Conservation (phyloP, 768 basidiomycete genomes). For the Xerocomus spinulosus region DNA sequence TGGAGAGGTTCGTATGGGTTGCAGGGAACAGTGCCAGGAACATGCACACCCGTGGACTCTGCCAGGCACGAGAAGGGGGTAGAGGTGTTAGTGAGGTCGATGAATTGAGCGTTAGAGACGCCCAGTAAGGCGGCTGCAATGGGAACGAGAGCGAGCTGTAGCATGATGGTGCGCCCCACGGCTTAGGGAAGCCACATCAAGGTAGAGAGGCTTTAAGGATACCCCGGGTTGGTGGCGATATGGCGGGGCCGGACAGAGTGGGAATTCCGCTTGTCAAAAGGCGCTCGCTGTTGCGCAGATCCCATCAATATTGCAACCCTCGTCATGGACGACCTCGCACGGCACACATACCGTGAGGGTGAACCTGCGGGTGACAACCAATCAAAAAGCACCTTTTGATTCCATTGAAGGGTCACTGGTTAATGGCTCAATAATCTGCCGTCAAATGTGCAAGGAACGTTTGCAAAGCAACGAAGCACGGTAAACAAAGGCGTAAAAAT, state of each 20-base stretch:
- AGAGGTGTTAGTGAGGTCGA: constrained; percentile 12
- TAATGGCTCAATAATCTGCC: no score
- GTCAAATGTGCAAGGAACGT: no score
- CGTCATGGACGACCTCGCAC: not conserved
- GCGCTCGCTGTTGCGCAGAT: not conserved
- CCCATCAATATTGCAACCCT: not conserved
- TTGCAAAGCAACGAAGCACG: no score
- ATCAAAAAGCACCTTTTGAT: no score
- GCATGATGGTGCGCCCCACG: constrained; percentile 4
- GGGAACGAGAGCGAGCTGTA: constrained; percentile 6
- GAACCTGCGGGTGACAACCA: no score
- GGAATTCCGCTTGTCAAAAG: no score
- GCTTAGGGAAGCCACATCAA: no score
- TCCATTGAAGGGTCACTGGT: no score
- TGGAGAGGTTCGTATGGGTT: constrained; percentile 27
- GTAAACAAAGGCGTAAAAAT: no score
- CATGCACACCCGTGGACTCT: constrained; percentile 27
- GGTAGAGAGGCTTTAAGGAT: no score
- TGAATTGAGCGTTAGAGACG: constrained; percentile 13
- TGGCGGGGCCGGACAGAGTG: not conserved
- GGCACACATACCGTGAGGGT: no score
- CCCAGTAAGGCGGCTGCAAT: constrained; percentile 6
- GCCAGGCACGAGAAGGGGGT: constrained; percentile 19
- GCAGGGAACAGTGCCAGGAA: constrained; percentile 25
- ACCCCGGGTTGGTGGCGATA: no score